Conservation (phyloP, 1,284 basidiomycete genomes). For the Boletus smithii region DNA sequence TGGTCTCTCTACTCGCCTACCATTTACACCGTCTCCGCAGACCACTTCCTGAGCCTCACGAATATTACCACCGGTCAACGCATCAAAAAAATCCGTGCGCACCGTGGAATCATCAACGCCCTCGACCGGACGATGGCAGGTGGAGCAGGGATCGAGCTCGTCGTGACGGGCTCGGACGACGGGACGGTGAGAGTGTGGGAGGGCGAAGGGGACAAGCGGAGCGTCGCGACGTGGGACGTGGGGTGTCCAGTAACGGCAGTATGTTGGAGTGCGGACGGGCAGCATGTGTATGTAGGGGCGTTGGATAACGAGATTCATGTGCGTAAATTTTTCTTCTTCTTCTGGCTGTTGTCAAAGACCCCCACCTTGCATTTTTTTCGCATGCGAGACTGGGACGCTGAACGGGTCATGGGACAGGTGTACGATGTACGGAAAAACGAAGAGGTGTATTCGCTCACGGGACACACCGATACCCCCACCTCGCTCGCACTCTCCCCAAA, state of each 20-base stretch:
- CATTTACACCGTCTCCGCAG: constrained; percentile 81
- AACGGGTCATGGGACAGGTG: constrained; percentile 45
- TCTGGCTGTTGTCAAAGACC: not conserved
- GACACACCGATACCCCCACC: constrained; percentile 86
- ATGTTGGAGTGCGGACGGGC: constrained; percentile 86
- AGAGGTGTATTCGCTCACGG: constrained; percentile 71
- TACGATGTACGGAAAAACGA: constrained; percentile 83
- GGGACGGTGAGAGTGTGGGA: constrained; percentile 89
- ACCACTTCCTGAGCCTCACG: constrained; percentile 72
- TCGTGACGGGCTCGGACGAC: constrained; percentile 86
- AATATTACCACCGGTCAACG: constrained; percentile 79
- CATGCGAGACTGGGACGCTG: no score
- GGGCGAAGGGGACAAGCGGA: constrained; percentile 70
- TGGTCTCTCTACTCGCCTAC: constrained; percentile 72
- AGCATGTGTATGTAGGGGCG: constrained; percentile 83
- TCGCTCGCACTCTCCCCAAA: constrained; percentile 87
- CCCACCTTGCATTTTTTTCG: no score
- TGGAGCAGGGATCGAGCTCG: constrained; percentile 77
- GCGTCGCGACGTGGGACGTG: constrained; percentile 77
- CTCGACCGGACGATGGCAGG: constrained; percentile 81
- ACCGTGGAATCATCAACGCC: constrained; percentile 84
- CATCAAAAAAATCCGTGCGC: constrained; percentile 72
- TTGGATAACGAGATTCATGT: constrained; percentile 94
- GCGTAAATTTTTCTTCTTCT: constrained; percentile 32
- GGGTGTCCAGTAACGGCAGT: constrained; percentile 90